Evolutionary conservation across 2,329 filamentous ascomycete species (phyloP), one percentile per base, ranked within the genome.

Genomic region (Aureobasidium namibiae): DNA sequence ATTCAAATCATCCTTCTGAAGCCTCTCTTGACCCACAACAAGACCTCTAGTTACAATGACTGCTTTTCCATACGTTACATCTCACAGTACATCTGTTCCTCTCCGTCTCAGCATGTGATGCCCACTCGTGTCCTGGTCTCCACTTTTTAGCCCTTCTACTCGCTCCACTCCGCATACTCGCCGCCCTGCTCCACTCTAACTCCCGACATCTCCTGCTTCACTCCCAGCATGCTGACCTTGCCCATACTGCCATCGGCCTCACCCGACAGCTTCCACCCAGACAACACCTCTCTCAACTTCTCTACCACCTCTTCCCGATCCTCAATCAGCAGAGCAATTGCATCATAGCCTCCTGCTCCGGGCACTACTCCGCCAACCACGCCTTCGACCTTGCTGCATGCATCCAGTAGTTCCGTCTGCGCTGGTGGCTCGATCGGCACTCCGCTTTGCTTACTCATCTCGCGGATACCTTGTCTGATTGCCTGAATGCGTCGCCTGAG

Each of bases 291-390:
- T 63, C 81, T 78, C 23, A 97, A 73, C 13, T 77, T 75, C 23
- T 70, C 69, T 59, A 87, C 75, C 1, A 89, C 89, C 50, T 80
- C 80, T 36, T 78, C 79, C 56, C 88, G 84, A 66, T 96, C 89
- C 67, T 82, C 80, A 64, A 96, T 83, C 61, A 99, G 73, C 61
- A 99, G 72, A 0, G 87, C 88, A 59, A 96, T 80, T 1, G 94
- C 94, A 76, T 99, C 94, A 68, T 89, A 96, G 0, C 94, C 94
- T 10, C 94, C 94, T 0, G 94, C 94, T 0, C 94, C 94, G 0
- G 94, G 94, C 0, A 96, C 94, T 0, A 97, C 90, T 0, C 92
- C 94, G 0, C 91, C 92, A 64, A 92, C 83, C 3, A 97, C 91
- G 6, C 92, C 94, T 0, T 87, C 80, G 1, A 96, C 75, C 4